Base-by-base conservation (phyloP, 768 basidiomycete species). In the Ephemerocybe angulata region DNA sequence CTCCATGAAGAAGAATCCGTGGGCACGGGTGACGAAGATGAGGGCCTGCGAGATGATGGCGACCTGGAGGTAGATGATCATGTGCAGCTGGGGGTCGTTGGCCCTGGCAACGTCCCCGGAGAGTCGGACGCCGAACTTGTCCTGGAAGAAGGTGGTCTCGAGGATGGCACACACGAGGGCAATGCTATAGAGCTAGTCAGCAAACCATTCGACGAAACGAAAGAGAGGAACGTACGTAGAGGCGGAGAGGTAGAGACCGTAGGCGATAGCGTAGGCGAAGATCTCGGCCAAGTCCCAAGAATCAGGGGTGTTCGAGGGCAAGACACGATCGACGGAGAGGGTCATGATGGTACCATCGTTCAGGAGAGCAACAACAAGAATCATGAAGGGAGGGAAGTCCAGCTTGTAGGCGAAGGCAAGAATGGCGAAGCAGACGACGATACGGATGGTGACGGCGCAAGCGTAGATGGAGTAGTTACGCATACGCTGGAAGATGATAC, bases 301-400 rank as follows among this genome's bases (percentile, higher is more conserved):
- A 70, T 98, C 95, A 1, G 96, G 96, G n/a, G 88, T 87, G 71
- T 76, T 87, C 27, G 93, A 96, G 33, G 96, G 96, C 63, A 98
- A 73, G 48, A 98, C 96, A 68, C 96, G 93, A 73, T 98, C 96
- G 33, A 96, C 87, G 12, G 90, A 92, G 56, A 98, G 81, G 12
- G 96, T 98, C 94, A 98, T 97, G 81, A 98, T 98, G 60, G 96
- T 98, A 69, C 96, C 96, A 67, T 98, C 96, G 73, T 98, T 98
- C 58, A 97, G 78, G 28, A 98, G 83, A 54, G 96, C 96, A 61
- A 98, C 95, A 73, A 98, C 90, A 70, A 98, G 89, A 61, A 98
- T 84, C 96, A 98, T 98, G 85, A 98, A 98, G 15, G 96, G 93
- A 64, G 96, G 96, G 91, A 98, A 98, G 73, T 97, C 91, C 73